Percentiles rank a stretch among this genome's conserved stretches.
These are phyloP conservation scores for Deuterostichococcus epilithicus DNA, from an alignment of 139 green algal genomes.

Conservation along the genomic window DNA sequence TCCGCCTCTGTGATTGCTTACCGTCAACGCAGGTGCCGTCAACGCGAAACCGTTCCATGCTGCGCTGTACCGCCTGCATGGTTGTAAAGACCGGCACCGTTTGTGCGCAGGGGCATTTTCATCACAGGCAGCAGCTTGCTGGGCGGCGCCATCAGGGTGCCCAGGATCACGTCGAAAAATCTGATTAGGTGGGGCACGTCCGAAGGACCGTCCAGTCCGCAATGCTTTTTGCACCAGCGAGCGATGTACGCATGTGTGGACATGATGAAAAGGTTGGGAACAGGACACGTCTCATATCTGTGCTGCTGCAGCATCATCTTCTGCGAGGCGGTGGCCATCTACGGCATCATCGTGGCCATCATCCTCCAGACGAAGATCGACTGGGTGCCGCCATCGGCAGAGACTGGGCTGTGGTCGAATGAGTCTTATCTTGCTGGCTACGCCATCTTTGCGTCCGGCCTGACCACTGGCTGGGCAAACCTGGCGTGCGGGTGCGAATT, in stretches of 20 bases:
- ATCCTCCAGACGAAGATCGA: constrained; percentile 97
- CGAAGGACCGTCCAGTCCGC: background rate
- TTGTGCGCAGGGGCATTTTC: constrained; percentile 93
- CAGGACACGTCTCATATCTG: background rate
- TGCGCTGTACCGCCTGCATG: background rate
- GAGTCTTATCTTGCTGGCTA: constrained; percentile 72
- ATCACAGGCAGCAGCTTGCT: constrained; percentile 95
- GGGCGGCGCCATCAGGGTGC: constrained; percentile 88
- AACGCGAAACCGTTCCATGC: background rate
- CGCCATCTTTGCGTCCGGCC: constrained; percentile 88
- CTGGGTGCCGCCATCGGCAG: constrained; percentile 20
- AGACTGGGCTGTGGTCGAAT: constrained; percentile 26
- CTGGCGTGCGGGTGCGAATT: constrained; percentile 93
- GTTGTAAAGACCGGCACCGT: background rate
- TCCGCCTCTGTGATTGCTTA: background rate
- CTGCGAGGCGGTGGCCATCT: constrained; percentile 98
- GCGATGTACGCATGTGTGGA: background rate
- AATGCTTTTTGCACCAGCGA: background rate
- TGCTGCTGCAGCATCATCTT: constrained; percentile 91
- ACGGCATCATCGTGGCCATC: constrained; percentile 98
- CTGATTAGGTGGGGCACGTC: constrained; percentile 80
- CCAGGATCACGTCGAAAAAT: constrained; percentile 98
- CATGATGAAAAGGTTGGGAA: background rate
- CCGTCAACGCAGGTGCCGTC: background rate
- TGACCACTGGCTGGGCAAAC: constrained; percentile 94